These are phyloP conservation scores for Ogataea trehalophila DNA, from an alignment of 805 yeast genomes.

Conservation along the genomic window DNA sequence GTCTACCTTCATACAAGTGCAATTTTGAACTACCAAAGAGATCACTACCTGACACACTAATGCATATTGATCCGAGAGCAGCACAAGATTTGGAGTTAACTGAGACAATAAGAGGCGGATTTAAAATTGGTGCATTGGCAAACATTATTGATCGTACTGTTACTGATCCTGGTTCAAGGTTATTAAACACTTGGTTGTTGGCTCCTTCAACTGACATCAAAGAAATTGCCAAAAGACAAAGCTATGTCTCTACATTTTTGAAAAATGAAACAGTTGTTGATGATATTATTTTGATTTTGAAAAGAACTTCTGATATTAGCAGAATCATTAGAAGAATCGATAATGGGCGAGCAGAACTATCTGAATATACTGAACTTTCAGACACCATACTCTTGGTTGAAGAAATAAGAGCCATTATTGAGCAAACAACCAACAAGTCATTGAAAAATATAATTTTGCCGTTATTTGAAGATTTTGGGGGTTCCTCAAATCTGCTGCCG, in stretches of 20 bases:
- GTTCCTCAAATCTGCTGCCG: conserved; percentile 9
- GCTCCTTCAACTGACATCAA: conserved; percentile 64
- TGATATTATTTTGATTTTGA: conserved; percentile 33
- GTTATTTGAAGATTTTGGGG: conserved; percentile 16
- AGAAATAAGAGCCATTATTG: conserved; percentile 24
- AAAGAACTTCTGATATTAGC: conserved; percentile 50
- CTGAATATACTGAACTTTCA: conserved; percentile 28
- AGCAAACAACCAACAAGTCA: conserved; percentile 2
- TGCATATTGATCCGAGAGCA: conserved; percentile 81
- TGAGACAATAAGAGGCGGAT: conserved; percentile 50
- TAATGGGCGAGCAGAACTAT: conserved; percentile 30
- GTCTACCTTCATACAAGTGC: conserved; percentile 63
- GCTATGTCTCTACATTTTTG: conserved; percentile 41
- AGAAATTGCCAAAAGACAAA: conserved; percentile 55
- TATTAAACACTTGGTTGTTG: conserved; percentile 76
- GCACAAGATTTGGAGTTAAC: conserved; percentile 71
- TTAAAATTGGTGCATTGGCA: conserved; percentile 63
- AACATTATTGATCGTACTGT: conserved; percentile 68
- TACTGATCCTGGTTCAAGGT: conserved; percentile 76
- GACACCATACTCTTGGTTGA: conserved; percentile 22
- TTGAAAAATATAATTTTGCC: conserved; percentile 13
- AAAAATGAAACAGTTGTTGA: conserved; percentile 27
- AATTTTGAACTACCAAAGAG: conserved; percentile 65
- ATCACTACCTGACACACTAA: conserved; percentile 43
- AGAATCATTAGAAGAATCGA: conserved; percentile 56